Conservation (phyloP, 192 early-diverging fungal genomes). For the Entomortierella parvispora region DNA sequence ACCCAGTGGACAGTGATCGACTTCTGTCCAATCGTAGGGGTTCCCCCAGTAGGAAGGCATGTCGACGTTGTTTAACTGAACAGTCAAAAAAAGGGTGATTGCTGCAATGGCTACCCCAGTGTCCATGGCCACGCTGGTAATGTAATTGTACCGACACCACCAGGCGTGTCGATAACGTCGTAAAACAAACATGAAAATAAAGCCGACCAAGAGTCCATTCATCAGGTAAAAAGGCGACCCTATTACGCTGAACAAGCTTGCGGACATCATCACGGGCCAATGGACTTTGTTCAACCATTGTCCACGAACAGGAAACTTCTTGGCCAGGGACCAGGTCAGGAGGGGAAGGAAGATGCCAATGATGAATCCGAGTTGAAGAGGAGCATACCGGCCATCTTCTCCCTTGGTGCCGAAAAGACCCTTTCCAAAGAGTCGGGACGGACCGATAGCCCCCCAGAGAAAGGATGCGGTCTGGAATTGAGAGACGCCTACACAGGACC, state of each 20-base stretch:
- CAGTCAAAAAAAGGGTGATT: conserved; percentile 56
- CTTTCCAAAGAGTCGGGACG: conserved; percentile 31
- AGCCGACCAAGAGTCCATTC: conserved; percentile 59
- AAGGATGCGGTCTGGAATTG: conserved; percentile 71
- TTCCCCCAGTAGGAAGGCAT: conserved; percentile 49
- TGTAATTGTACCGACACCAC: conserved; percentile 77
- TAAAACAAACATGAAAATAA: conserved; percentile 63
- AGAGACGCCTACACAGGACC: conserved; percentile 57
- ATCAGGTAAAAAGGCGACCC: conserved; percentile 58
- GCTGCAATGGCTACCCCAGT: conserved; percentile 61
- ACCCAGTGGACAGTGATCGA: conserved; percentile 3
- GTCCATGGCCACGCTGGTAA: conserved; percentile 70
- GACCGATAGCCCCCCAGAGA: conserved; percentile 83
- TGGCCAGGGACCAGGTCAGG: conserved; percentile 61
- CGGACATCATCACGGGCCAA: conserved; percentile 62
- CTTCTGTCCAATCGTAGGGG: conserved; percentile 1
- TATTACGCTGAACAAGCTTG: conserved; percentile 60
- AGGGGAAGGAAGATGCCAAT: conserved; percentile 65
- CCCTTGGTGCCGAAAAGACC: conserved; percentile 62
- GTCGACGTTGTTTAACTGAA: conserved; percentile 13
- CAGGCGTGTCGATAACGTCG: conserved; percentile 59
- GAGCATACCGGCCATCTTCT: conserved; percentile 48
- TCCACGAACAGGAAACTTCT: conserved; percentile 53
- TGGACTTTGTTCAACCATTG: conserved; percentile 58
- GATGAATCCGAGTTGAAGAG: conserved; percentile 57